Percentiles rank a stretch among this genome's conserved stretches.
phyloP scores from a whole-genome alignment of 345 rosid genomes.

The Diplotaxis tenuifolia region DNA sequence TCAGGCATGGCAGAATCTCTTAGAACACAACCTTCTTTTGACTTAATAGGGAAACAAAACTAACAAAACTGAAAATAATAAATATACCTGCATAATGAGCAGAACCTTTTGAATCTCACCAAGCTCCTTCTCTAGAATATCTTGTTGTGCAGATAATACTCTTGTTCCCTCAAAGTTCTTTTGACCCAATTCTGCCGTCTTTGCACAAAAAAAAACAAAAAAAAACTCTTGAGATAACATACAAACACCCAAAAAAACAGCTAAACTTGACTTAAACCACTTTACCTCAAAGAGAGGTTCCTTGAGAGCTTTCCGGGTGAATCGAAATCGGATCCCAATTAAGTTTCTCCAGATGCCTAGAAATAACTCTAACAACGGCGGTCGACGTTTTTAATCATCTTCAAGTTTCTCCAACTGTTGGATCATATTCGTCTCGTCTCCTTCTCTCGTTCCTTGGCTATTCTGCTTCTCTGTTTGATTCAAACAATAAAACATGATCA shows the following conservation, averaged over 20 bases:
- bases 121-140: conserved; percentile 83
- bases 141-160: conserved; percentile 74
- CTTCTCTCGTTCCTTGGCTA: too few species aligned
- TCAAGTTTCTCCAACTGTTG: too few species aligned
- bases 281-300: too few species aligned
- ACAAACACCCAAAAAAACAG: not conserved
- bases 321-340: too few species aligned
- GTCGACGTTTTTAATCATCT: too few species aligned
- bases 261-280: conserved; percentile 10
- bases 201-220: conserved; percentile 26
- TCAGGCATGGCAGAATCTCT: not conserved
- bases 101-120: conserved; percentile 87
- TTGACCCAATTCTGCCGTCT: conserved; percentile 96
- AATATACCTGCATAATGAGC: conserved; percentile 87
- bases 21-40: not conserved
- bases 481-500: too few species aligned
- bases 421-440: too few species aligned
- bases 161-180: conserved; percentile 89
- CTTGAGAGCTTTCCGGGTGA: too few species aligned
- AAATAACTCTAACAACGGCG: too few species aligned
- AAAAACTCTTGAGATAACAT: not conserved
- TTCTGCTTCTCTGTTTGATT: too few species aligned
- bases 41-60: not conserved
- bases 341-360: too few species aligned
- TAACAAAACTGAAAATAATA: not conserved